phyloP scores from a whole-genome alignment of 164 flowering plant species.

The Hamamelis virginiana region DNA sequence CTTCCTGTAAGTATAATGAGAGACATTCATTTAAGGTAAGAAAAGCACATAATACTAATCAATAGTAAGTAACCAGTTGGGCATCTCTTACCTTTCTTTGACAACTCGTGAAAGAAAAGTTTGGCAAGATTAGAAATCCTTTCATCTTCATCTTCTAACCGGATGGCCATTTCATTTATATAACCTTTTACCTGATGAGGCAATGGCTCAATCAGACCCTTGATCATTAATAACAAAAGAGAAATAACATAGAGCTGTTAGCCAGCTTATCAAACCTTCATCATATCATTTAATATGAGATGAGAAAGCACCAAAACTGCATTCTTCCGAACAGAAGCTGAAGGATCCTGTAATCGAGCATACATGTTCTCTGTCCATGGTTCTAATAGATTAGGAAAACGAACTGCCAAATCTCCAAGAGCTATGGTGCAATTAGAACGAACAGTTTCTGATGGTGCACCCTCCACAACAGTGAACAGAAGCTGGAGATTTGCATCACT shows the following conservation, averaged over 20 bases:
- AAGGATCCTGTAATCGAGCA: constrained; percentile 78
- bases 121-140: constrained; percentile 89
- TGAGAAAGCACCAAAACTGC: constrained; percentile 98
- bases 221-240: background rate
- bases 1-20: constrained; percentile 52
- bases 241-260: constrained; percentile 8
- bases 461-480: constrained; percentile 92
- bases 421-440: constrained; percentile 95
- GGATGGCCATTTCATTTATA: constrained; percentile 89
- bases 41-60: background rate
- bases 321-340: constrained; percentile 84
- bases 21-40: constrained; percentile 1
- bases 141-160: constrained; percentile 89
- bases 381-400: constrained; percentile 94
- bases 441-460: constrained; percentile 83
- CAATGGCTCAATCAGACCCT: constrained; percentile 7
- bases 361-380: constrained; percentile 99
- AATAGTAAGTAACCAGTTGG: background rate
- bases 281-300: constrained; percentile 96
- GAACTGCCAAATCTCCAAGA: constrained; percentile 94
- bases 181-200: constrained; percentile 86
- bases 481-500: constrained; percentile 96
- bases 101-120: constrained; percentile 88
- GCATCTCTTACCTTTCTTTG: constrained; percentile 76
- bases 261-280: constrained; percentile 68